Conservation (phyloP, 768 basidiomycete species). For the Russula emetica region DNA sequence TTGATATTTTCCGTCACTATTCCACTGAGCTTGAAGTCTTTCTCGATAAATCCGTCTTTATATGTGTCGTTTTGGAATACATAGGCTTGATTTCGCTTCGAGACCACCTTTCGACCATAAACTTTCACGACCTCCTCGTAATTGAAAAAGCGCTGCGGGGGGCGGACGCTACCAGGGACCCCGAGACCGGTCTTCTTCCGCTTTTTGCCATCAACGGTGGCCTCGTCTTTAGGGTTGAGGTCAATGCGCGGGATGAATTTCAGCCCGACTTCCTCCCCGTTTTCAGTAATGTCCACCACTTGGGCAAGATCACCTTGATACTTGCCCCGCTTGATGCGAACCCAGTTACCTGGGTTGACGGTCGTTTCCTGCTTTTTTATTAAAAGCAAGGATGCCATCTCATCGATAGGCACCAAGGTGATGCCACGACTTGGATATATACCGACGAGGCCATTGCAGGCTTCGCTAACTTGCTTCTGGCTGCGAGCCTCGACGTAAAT, state of each 20-base stretch:
- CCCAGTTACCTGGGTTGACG: constrained; percentile 86
- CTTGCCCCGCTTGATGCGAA: constrained; percentile 89
- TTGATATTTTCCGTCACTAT: constrained; percentile 84
- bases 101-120: constrained; percentile 73
- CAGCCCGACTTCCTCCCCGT: constrained; percentile 87
- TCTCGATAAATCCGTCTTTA: constrained; percentile 92
- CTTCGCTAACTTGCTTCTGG: constrained; percentile 77
- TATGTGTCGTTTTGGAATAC: constrained; percentile 93
- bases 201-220: constrained; percentile 63
- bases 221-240: constrained; percentile 82
- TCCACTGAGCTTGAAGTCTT: constrained; percentile 82
- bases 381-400: constrained; percentile 94
- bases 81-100: constrained; percentile 67
- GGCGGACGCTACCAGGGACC: constrained; percentile 55
- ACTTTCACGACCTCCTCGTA: constrained; percentile 87
- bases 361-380: constrained; percentile 93
- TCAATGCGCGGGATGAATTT: constrained; percentile 98
- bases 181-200: constrained; percentile 61
- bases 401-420: constrained; percentile 87
- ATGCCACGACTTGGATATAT: constrained; percentile 82
- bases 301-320: constrained; percentile 95
- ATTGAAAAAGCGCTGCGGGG: constrained; percentile 90
- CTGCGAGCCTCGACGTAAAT: constrained; percentile 94
- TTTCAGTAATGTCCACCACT: constrained; percentile 90
- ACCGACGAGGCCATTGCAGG: constrained; percentile 87